A percentile compares a stretch with the other conserved stretches of the same genome.
Evolutionary conservation across 805 yeast species (phyloP).

Genomic region (Candida sonorensis): DNA sequence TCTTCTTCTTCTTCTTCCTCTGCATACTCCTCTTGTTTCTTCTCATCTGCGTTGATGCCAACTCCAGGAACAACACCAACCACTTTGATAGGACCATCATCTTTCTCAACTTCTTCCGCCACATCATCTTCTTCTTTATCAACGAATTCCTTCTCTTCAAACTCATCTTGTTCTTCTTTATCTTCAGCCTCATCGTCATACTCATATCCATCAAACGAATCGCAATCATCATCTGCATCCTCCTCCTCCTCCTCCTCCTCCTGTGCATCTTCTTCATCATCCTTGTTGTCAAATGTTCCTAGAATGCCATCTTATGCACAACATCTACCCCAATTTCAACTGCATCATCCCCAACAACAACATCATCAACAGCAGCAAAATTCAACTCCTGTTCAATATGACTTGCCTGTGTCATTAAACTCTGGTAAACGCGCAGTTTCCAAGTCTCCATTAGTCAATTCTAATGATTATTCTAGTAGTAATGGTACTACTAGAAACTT

Average conservation of each 20-base stretch:
- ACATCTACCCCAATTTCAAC: slow-evolving; percentile 1
- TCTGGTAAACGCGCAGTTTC: too few species aligned
- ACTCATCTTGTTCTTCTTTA: too few species aligned
- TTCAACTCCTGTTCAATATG: slow-evolving; percentile 15
- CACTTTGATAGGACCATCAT: too few species aligned
- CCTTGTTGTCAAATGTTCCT: not conserved
- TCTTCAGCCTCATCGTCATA: slow-evolving; percentile 1
- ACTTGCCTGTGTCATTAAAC: too few species aligned
- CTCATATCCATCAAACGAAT: not conserved
- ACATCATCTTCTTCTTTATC: slow-evolving; percentile 2
- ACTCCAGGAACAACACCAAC: slow-evolving; percentile 29
- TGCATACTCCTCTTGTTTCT: not conserved
- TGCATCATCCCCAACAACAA: slow-evolving; percentile 3
- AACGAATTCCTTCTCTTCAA: too few species aligned
- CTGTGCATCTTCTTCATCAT: not conserved
- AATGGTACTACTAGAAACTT: too few species aligned
- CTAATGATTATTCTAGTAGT: too few species aligned
- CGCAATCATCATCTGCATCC: not conserved
- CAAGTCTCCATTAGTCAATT: too few species aligned
- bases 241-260: not conserved
- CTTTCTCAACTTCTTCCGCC: slow-evolving; percentile 1
- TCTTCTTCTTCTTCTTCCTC: too few species aligned
- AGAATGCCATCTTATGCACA: not conserved
- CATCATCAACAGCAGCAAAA: slow-evolving; percentile 15
- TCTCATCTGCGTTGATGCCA: slow-evolving; percentile 8